Evolutionary conservation across 148 eudicot genomes (phyloP), one percentile per base, ranked within the genome.

Genomic region (Polygonum aviculare): DNA sequence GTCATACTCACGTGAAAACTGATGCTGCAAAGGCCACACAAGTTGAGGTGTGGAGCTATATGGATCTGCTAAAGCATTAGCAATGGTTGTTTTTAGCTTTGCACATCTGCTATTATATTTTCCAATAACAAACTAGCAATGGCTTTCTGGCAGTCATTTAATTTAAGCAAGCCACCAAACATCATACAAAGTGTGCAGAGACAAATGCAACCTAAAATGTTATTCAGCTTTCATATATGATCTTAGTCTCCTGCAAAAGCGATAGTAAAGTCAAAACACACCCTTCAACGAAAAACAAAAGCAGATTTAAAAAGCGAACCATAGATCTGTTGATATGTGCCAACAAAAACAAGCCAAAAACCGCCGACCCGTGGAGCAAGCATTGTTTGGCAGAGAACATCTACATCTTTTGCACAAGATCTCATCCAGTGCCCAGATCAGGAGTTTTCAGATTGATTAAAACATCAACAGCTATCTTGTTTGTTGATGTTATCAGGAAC

Each of bases 401-500:
- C 21, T 38, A 11, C 45, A 15, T 18, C 65, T 31, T 40, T 40
- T 76, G 15, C 55, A 51, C 6, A 51, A 51, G 16, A 51, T 16
- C 47, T 44, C 47, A 44, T 44, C 4, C 57, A 73, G 69, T 48
- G 75, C 76, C 76, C 65, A 51, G 19, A 63, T 65, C 65, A 21
- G 52, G 22, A 40, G 79, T 77, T 36, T 44, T 8, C 47, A 44
- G 9, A 44, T 7, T 6, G 1, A 44, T 7, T 7, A 44, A 44
- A 76, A 55, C 75, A 80, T 63, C 76, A 77, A 4, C 47, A 44
- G 9, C 47, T 44, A 69, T 45, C 16, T 74, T 79, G 82, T 77
- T 81, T 49, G 63, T 85, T 22, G 35, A 84, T 1, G 74, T 76
- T 52, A 19, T 26, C 81, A 14, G 93, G 90, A 40, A 89, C 51